Conservation (phyloP, 2,329 filamentous ascomycete species). For the Colletotrichum shisoi region DNA sequence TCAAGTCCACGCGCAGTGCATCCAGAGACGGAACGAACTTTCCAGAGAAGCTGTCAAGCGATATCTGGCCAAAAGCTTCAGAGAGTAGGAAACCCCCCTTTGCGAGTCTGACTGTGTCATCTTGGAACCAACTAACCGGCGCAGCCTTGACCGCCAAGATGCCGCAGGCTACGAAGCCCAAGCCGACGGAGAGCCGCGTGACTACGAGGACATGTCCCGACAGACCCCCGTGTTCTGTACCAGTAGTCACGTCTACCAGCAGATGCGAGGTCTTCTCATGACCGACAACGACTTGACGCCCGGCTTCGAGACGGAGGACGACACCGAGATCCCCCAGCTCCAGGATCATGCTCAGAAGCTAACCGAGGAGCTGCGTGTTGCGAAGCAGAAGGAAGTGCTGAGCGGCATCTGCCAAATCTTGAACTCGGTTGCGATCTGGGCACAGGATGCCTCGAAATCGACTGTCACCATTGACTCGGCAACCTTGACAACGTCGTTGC, state of each 20-base stretch:
- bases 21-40: constrained; percentile 64
- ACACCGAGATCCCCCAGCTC: constrained; percentile 68
- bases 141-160: neutral
- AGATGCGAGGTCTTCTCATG: constrained; percentile 57
- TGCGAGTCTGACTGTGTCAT: neutral
- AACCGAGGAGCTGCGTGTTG: constrained; percentile 20
- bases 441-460: neutral
- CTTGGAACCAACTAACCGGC: constrained; percentile 57
- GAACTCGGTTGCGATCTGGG: constrained; percentile 25
- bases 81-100: constrained; percentile 53
- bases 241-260: constrained; percentile 69
- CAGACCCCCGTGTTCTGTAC: constrained; percentile 71
- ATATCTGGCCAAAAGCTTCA: constrained; percentile 45
- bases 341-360: constrained; percentile 56
- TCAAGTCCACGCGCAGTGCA: constrained; percentile 49
- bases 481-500: neutral
- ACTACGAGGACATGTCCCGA: constrained; percentile 65
- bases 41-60: constrained; percentile 47
- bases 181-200: constrained; percentile 46
- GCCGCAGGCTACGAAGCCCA: no score
- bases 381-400: constrained; percentile 12
- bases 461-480: neutral
- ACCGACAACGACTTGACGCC: constrained; percentile 47
- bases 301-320: constrained; percentile 61
- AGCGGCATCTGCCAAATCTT: constrained; percentile 4